A percentile compares a stretch with the other conserved stretches of the same genome.
phyloP scores from a whole-genome alignment of 805 yeast genomes.

The Wickerhamomyces bovis region DNA sequence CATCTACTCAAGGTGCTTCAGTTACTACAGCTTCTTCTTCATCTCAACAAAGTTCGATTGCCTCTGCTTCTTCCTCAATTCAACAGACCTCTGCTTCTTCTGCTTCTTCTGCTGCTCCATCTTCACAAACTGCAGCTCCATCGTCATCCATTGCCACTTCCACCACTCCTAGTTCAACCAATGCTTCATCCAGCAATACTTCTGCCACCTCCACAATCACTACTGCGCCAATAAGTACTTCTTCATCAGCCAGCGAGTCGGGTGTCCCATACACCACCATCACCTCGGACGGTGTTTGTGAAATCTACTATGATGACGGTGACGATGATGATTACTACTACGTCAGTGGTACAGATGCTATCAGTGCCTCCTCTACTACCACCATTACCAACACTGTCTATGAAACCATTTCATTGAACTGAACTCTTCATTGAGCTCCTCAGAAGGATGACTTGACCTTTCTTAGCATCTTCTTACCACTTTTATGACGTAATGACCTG shows the following conservation, averaged over 20 bases:
- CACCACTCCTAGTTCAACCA: constrained; percentile 3
- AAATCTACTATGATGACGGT: constrained; percentile 21
- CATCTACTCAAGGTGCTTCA: constrained; percentile 4
- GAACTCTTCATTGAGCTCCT: not conserved
- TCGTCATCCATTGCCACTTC: constrained; percentile 6
- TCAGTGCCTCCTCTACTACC: constrained; percentile 23
- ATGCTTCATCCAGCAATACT: constrained; percentile 2
- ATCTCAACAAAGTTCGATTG: constrained; percentile 1
- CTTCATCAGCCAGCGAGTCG: constrained; percentile 4
- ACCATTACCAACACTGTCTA: constrained; percentile 21
- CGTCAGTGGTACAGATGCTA: constrained; percentile 24
- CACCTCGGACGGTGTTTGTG: constrained; percentile 22
- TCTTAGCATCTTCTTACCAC: not conserved
- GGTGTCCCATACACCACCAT: constrained; percentile 19
- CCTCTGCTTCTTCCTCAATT: constrained; percentile 3
- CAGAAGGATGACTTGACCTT: not conserved
- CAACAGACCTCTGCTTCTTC: constrained; percentile 1
- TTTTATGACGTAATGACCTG: not conserved
- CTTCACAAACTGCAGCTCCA: constrained; percentile 2
- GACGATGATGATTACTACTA: constrained; percentile 11
- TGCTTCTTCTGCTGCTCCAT: constrained; percentile 1
- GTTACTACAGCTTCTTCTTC: not conserved
- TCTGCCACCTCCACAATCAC: constrained; percentile 12
- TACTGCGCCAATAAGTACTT: constrained; percentile 4
- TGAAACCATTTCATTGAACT: constrained; percentile 15